Evolutionary conservation across 306 rosid genomes (phyloP), one percentile per base, ranked within the genome.

Genomic region (Quillaja saponaria): DNA sequence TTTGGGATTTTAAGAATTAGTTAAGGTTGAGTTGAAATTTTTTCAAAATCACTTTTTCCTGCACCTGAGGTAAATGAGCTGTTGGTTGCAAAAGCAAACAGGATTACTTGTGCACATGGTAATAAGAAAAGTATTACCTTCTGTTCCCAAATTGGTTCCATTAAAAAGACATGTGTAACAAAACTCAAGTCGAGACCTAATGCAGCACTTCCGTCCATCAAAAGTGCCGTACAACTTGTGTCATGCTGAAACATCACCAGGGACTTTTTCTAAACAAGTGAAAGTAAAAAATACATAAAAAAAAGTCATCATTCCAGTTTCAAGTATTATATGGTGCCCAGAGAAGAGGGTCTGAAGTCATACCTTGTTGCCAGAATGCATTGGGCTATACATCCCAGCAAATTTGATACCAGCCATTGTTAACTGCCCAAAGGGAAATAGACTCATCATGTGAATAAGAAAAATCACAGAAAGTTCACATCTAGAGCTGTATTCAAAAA

Each of bases 121-220:
- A n/a, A n/a, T n/a, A n/a, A n/a, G n/a, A n/a, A 37, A 71, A 58
- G 66, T 47, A 62, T 49, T 51, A 92, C 99, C 99, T 92, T 83
- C 82, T 78, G 85, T 92, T n/a, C 95, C 98, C 99, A 92, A 45
- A 92, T 89, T 55, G 99, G 99, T 75, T 92, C 99, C 99, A 92
- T 92, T 61, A 92, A 39, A 76, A 86, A 92, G 25, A 92, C 96
- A 50, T 72, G 90, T 0, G 96, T 80, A 31, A 89, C 96, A 75
- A 92, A 92, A 80, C 98, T 92, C 81, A 92, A 68, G 76, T 92
- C 98, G 13, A 92, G 96, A 73, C 98, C 98, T 84, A 92, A 57
- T 20, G 98, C 98, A 62, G 96, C 96, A 86, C 95, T 92, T 69
- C 98, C 98, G 76, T 92, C 96, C 98, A 92, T 92, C 80, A 92